Evolutionary conservation across 345 rosid species (phyloP).

Genomic region (Eutrema heterophyllum): DNA sequence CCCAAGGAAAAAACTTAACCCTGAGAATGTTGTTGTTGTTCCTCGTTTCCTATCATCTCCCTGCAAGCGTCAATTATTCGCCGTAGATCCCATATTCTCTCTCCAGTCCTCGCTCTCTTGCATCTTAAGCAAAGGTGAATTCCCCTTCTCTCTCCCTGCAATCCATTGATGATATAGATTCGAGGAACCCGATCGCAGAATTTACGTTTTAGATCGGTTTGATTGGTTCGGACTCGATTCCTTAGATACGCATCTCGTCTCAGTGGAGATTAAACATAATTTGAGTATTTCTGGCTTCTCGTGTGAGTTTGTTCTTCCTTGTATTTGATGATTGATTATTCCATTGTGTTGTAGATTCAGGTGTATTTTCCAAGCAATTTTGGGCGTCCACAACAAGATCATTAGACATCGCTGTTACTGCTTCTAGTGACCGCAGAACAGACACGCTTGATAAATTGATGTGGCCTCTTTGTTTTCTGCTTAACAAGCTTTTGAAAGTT

Average conservation of each 20-base stretch:
- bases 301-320: background rate
- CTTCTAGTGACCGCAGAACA: background rate
- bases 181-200: background rate
- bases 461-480: constrained; percentile 65
- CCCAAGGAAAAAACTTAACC: background rate
- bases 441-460: constrained; percentile 30
- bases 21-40: background rate
- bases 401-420: background rate
- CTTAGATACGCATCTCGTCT: constrained; percentile 4
- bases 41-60: background rate
- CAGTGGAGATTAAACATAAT: background rate
- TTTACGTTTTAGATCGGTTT: background rate
- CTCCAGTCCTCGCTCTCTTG: background rate
- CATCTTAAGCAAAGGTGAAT: constrained; percentile 26
- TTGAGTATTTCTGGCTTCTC: too few species aligned
- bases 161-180: background rate
- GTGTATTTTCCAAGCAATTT: background rate
- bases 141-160: background rate
- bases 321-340: constrained; percentile 5
- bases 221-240: background rate
- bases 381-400: background rate
- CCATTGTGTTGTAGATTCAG: constrained; percentile 7
- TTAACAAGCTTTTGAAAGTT: constrained; percentile 50
- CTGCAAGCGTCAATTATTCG: background rate
- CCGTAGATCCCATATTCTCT: constrained; percentile 6